phyloP scores from a whole-genome alignment of 2,329 filamentous ascomycete genomes.

The Xylariaceae sp. region DNA sequence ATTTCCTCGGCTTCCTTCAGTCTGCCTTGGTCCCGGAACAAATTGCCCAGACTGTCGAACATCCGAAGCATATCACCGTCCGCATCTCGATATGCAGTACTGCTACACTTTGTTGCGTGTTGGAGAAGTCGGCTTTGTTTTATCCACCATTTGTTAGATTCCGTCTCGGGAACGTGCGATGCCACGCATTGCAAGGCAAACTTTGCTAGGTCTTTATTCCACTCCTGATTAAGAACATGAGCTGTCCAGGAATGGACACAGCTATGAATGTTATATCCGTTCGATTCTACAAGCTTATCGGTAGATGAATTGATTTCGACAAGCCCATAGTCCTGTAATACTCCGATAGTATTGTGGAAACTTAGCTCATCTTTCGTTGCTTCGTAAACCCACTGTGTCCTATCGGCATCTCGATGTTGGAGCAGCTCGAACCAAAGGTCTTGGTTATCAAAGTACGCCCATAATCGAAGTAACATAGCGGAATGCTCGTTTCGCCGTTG shows the following conservation, averaged over 20 bases:
- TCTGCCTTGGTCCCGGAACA: conserved; percentile 28
- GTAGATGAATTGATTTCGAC: conserved; percentile 1
- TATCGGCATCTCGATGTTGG: background rate
- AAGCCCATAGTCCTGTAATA: conserved; percentile 5
- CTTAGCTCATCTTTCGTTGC: conserved; percentile 7
- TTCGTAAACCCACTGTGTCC: conserved; percentile 1
- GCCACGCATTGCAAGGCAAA: conserved; percentile 4
- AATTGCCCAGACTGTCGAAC: conserved; percentile 26
- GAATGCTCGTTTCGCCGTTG: background rate
- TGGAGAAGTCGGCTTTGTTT: conserved; percentile 5
- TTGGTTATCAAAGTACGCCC: conserved; percentile 11
- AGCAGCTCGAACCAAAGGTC: conserved; percentile 11
- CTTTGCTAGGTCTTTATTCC: background rate
- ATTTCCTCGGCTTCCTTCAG: conserved; percentile 26
- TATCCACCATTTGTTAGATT: background rate
- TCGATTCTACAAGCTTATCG: background rate
- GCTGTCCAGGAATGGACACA: conserved; percentile 8
- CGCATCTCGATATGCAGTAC: background rate
- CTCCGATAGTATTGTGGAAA: conserved; percentile 1
- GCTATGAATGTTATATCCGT: conserved; percentile 8
- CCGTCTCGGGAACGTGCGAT: background rate
- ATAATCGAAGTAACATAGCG: conserved; percentile 6
- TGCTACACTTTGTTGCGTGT: conserved; percentile 2
- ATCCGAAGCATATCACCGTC: background rate
- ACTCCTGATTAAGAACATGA: conserved; percentile 6